These are phyloP conservation scores for Nicotiana benthamiana DNA, from an alignment of 257 asterid species.

Conservation along the genomic window DNA sequence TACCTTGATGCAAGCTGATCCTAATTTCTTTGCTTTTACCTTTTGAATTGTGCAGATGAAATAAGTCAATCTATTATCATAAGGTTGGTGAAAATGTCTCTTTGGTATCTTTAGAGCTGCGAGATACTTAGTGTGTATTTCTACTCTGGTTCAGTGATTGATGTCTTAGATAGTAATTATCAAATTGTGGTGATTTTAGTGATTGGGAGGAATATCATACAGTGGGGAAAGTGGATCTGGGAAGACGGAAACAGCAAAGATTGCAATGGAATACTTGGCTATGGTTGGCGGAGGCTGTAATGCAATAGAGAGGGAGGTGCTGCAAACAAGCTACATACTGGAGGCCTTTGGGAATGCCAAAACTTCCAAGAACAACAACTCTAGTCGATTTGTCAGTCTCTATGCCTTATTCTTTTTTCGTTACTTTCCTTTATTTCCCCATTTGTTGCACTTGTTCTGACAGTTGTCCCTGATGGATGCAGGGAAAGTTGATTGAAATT, in stretches of 20 bases:
- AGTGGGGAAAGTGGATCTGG: conserved; percentile 99
- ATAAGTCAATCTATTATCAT: conserved; percentile 79
- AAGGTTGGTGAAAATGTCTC: conserved; percentile 46
- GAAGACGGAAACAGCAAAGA: conserved; percentile 92
- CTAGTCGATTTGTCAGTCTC: conserved; percentile 92
- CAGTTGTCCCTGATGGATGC: conserved; percentile 18
- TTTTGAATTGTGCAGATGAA: conserved; percentile 51
- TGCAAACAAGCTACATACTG: conserved; percentile 69
- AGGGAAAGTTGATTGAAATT: conserved; percentile 85
- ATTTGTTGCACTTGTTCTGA: conserved; percentile 12
- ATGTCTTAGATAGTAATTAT: not conserved
- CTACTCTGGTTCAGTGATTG: not conserved
- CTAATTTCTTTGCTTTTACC: conserved; percentile 6
- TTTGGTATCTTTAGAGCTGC: conserved; percentile 12
- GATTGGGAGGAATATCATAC: conserved; percentile 15
- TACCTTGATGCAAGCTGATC: conserved; percentile 10
- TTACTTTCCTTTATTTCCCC: conserved; percentile 8
- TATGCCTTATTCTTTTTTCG: not conserved
- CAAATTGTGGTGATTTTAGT: not conserved
- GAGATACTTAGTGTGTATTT: conserved; percentile 5
- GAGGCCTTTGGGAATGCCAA: conserved; percentile 99
- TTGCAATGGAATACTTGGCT: conserved; percentile 77
- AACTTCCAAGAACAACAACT: conserved; percentile 70
- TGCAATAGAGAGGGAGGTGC: conserved; percentile 61
- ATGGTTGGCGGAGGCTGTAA: conserved; percentile 57